Percentiles rank a stretch among this genome's conserved stretches.
phyloP scores from a whole-genome alignment of 495 filamentous ascomycete genomes.

The Penicillium robsamsonii region DNA sequence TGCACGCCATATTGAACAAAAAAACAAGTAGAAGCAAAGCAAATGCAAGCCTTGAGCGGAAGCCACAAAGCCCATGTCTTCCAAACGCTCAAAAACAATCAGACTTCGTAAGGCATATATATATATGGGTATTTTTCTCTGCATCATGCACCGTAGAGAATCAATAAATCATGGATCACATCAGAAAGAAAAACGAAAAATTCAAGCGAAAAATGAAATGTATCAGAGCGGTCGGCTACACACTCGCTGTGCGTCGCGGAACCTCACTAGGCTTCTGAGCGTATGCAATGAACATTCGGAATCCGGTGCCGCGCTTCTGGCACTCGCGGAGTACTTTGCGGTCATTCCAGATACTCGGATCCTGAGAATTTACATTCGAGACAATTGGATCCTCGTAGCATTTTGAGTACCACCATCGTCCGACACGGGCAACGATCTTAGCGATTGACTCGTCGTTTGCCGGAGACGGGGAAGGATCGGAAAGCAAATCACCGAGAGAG shows the following conservation, averaged over 20 bases:
- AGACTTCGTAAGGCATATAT: conserved; percentile 2
- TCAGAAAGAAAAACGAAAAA: not conserved
- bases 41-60: not conserved
- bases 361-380: conserved; percentile 42
- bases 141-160: not conserved
- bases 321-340: conserved; percentile 76
- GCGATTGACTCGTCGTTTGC: conserved; percentile 76
- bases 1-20: conserved; percentile 1
- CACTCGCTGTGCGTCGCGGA: conserved; percentile 57
- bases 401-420: conserved; percentile 92
- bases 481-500: conserved; percentile 68
- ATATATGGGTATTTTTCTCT: conserved; percentile 8
- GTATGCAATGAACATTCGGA: conserved; percentile 87
- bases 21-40: conserved; percentile 3
- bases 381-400: conserved; percentile 78
- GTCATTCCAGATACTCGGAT: conserved; percentile 77
- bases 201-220: not conserved
- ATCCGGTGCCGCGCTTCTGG: conserved; percentile 77
- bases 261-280: conserved; percentile 72
- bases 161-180: conserved; percentile 10
- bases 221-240: conserved; percentile 28
- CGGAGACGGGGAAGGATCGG: conserved; percentile 52
- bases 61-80: not conserved
- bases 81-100: conserved; percentile 3
- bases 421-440: conserved; percentile 87